Percentiles rank a stretch among this genome's conserved stretches.
These are phyloP conservation scores for Colletotrichum magnum DNA, from an alignment of 2,329 filamentous ascomycete species.

Conservation along the genomic window DNA sequence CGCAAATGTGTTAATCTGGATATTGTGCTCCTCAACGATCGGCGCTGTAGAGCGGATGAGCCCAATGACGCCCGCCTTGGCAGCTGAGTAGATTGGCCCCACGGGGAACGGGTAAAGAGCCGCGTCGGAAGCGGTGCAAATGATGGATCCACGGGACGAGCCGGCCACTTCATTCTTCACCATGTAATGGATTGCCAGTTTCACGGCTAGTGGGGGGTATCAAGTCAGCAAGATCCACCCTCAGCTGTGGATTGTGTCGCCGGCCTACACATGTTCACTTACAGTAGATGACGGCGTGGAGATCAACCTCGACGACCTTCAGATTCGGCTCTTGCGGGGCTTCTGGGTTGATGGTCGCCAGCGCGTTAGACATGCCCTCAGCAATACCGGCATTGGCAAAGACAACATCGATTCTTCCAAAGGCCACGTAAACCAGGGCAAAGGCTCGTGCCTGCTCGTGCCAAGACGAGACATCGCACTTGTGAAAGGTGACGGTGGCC, in stretches of 20 bases:
- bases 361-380: slow-evolving; percentile 1
- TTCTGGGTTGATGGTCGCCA: neutral
- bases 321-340: neutral
- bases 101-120: slow-evolving; percentile 12
- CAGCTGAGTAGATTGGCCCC: slow-evolving; percentile 5
- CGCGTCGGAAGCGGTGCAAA: slow-evolving; percentile 14
- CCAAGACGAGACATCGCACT: slow-evolving; percentile 56
- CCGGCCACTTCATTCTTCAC: neutral
- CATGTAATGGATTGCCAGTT: slow-evolving; percentile 20
- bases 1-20: slow-evolving; percentile 15
- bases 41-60: slow-evolving; percentile 7
- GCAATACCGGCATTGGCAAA: slow-evolving; percentile 34
- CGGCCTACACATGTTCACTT: neutral
- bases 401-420: slow-evolving; percentile 33
- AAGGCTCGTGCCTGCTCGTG: slow-evolving; percentile 49
- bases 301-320: slow-evolving; percentile 1
- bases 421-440: neutral
- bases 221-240: neutral
- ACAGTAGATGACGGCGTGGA: slow-evolving; percentile 7
- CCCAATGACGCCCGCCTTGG: slow-evolving; percentile 10
- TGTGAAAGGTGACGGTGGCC: slow-evolving; percentile 47
- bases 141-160: neutral
- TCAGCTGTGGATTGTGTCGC: too few species aligned
- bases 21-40: slow-evolving; percentile 1
- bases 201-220: neutral